Percentiles rank a stretch among this genome's conserved stretches.
Conservation (phyloP, 257 asterid species). For the Solanum peruvianum region DNA sequence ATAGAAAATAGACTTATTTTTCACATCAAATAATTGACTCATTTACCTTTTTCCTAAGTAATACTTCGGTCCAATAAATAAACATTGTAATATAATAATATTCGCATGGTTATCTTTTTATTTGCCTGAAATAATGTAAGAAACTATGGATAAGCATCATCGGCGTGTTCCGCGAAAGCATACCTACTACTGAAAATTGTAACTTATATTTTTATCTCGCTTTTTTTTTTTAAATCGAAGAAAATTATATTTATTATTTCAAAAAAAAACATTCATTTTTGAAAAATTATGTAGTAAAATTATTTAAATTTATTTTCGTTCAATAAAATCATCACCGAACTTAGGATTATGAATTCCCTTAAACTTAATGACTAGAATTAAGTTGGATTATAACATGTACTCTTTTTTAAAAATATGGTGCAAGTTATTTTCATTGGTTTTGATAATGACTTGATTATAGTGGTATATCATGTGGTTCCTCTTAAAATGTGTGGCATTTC, state of each 20-base stretch:
- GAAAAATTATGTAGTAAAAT: no score
- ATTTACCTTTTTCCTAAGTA: not conserved
- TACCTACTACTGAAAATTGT: not conserved
- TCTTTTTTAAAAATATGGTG: not conserved
- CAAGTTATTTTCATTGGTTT: not conserved
- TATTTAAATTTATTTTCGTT: no score
- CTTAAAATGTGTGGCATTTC: not conserved
- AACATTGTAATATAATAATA: not conserved
- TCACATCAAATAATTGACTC: not conserved
- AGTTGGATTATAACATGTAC: not conserved
- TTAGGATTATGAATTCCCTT: not conserved
- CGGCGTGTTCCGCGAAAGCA: not conserved
- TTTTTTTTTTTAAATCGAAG: no score
- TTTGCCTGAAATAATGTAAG: not conserved
- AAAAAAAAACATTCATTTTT: no score
- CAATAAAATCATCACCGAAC: not conserved
- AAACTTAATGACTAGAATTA: not conserved
- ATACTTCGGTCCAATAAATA: not conserved
- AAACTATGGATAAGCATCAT: not conserved
- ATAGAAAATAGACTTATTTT: no score
- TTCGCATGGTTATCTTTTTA: not conserved
- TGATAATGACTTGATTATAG: not conserved
- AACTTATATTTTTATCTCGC: not conserved
- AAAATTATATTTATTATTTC: no score
- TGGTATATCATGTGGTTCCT: not conserved